These are phyloP conservation scores for Chlorella vulgaris DNA, from an alignment of 139 green algal genomes.

Conservation along the genomic window DNA sequence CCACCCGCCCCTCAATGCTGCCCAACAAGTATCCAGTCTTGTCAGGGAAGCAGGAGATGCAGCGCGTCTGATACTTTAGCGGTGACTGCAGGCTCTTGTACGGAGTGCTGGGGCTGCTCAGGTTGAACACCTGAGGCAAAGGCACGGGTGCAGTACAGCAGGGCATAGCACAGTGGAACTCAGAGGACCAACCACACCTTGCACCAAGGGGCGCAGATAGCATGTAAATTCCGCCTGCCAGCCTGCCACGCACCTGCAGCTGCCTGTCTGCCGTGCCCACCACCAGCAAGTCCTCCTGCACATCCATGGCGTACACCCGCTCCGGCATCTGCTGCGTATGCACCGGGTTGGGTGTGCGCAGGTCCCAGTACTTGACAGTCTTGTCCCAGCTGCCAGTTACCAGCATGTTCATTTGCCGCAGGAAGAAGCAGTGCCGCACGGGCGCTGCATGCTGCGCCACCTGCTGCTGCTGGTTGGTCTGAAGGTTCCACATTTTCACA, in stretches of 20 bases:
- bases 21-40: conserved; percentile 92
- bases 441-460: conserved; percentile 90
- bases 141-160: neutral
- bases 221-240: neutral
- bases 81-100: conserved; percentile 90
- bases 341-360: conserved; percentile 66
- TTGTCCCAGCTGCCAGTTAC: conserved; percentile 77
- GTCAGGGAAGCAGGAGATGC: conserved; percentile 86
- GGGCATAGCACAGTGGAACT: neutral
- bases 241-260: conserved; percentile 52
- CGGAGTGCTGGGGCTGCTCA: conserved; percentile 62
- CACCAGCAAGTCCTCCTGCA: conserved; percentile 73
- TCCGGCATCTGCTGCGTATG: conserved; percentile 85
- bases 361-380: conserved; percentile 78
- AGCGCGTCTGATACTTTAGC: conserved; percentile 98
- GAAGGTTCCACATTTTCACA: conserved; percentile 94
- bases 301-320: conserved; percentile 87
- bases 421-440: conserved; percentile 73
- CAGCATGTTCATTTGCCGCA: conserved; percentile 81
- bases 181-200: no score
- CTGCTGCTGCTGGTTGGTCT: conserved; percentile 76
- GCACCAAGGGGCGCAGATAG: no score
- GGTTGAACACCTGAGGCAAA: conserved; percentile 72
- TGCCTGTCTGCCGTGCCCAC: conserved; percentile 74
- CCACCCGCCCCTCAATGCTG: conserved; percentile 92